Conservation (phyloP, 768 basidiomycete genomes). For the Tulasnella sp. region DNA sequence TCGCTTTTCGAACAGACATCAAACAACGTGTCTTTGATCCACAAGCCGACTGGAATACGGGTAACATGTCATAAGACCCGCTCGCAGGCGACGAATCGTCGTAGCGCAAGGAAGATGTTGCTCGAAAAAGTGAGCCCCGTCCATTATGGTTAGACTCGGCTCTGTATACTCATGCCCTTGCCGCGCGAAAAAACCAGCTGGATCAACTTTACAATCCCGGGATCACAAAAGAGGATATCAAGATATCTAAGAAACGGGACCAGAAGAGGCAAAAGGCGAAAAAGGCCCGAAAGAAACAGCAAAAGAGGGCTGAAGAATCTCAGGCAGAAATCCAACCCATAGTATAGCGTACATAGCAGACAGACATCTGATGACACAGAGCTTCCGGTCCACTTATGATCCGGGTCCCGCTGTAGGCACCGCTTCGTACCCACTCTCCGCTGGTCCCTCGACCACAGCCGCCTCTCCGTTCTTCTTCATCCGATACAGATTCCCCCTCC, state of each 20-base stretch:
- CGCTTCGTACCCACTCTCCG: too few species aligned
- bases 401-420: too few species aligned
- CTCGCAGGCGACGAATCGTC: constrained; percentile 68
- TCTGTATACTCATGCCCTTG: neutral
- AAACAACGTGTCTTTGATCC: constrained; percentile 70
- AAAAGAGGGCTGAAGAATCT: constrained; percentile 19
- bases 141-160: constrained; percentile 13
- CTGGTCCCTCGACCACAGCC: neutral
- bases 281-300: constrained; percentile 64
- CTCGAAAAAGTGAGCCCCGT: constrained; percentile 49
- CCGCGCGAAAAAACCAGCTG: constrained; percentile 44
- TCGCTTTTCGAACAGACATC: constrained; percentile 5
- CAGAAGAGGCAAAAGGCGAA: constrained; percentile 63
- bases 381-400: too few species aligned
- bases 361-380: too few species aligned
- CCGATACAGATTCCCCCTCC: constrained; percentile 76
- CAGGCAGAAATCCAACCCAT: neutral
- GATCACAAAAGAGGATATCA: constrained; percentile 56
- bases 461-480: constrained; percentile 65
- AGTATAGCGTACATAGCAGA: too few species aligned
- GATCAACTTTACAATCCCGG: constrained; percentile 67
- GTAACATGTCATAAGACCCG: constrained; percentile 84
- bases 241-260: constrained; percentile 62
- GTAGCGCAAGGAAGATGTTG: constrained; percentile 60
- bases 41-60: constrained; percentile 80